phyloP scores from a whole-genome alignment of 352 stramenopile genomes.

The Pythium phragmitis region DNA sequence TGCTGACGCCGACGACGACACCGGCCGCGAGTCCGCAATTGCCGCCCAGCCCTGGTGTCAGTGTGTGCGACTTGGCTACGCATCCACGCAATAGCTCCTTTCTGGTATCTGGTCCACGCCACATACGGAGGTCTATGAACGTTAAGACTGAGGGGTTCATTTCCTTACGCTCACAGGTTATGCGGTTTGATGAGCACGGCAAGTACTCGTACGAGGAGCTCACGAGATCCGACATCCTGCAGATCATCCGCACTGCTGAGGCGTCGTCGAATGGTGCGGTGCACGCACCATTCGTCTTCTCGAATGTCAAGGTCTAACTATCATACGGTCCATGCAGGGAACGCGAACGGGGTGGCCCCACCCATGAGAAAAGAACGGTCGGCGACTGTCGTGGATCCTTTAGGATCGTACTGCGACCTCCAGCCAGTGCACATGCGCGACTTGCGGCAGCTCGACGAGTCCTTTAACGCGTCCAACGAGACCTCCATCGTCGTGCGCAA shows the following conservation, averaged over 20 bases:
- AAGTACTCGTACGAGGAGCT: conserved; percentile 32
- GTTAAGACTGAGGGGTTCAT: not conserved
- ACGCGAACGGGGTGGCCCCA: not conserved
- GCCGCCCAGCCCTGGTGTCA: not conserved
- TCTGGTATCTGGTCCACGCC: conserved; percentile 13
- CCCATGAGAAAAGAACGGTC: conserved; percentile 5
- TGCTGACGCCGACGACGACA: conserved; percentile 22
- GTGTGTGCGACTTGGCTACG: not conserved
- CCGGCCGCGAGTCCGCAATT: conserved; percentile 7
- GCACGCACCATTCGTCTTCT: not conserved
- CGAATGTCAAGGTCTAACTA: not conserved
- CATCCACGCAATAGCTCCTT: conserved; percentile 23
- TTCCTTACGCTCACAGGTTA: conserved; percentile 14
- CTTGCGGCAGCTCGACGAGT: conserved; percentile 40
- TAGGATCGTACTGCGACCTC: conserved; percentile 34
- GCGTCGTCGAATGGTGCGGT: not conserved
- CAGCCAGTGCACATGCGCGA: conserved; percentile 48
- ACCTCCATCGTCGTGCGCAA: conserved; percentile 40
- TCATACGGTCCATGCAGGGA: not conserved
- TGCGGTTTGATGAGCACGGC: conserved; percentile 31
- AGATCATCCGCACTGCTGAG: conserved; percentile 34
- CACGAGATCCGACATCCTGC: conserved; percentile 30
- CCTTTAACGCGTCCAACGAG: conserved; percentile 35
- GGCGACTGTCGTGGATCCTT: conserved; percentile 9
- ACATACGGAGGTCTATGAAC: not conserved